Percentiles rank a stretch among this genome's conserved stretches.
These are phyloP conservation scores for Actinomortierella ambigua DNA, from an alignment of 371 early-diverging fungal species.

Conservation along the genomic window DNA sequence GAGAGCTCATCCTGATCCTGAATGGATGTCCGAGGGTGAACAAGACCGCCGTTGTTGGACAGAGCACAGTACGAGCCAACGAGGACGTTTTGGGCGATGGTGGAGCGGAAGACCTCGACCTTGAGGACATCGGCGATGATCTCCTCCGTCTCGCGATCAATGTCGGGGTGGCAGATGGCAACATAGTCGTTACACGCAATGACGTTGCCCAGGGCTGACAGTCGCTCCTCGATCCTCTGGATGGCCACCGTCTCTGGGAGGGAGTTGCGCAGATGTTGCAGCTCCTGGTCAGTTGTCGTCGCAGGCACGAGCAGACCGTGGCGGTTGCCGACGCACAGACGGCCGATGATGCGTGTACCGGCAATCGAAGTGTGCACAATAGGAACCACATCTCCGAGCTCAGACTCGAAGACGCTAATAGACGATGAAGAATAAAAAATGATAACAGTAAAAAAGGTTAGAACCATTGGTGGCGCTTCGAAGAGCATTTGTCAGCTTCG, in stretches of 20 bases:
- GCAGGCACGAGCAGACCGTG: constrained; percentile 97
- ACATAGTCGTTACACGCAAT: constrained; percentile 99
- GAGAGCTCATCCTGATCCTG: constrained; percentile 99
- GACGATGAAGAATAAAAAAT: constrained; percentile 7
- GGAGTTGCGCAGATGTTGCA: constrained; percentile 98
- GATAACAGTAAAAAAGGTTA: constrained; percentile 14
- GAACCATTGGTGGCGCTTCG: too few relatives aligned
- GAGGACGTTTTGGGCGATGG: constrained; percentile 98
- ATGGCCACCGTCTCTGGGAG: constrained; percentile 96
- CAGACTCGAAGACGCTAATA: constrained; percentile 91
- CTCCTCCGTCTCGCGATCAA: constrained; percentile 98
- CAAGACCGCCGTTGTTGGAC: constrained; percentile 98
- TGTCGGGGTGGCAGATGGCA: constrained; percentile 99
- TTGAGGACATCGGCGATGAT: constrained; percentile 97
- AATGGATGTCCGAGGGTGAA: constrained; percentile 96
- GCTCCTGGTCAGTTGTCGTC: constrained; percentile 99
- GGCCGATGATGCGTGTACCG: constrained; percentile 98
- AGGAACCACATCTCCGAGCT: constrained; percentile 97
- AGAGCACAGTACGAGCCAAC: constrained; percentile 98
- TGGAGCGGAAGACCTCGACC: constrained; percentile 99
- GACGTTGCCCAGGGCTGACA: constrained; percentile 99
- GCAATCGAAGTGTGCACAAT: constrained; percentile 99
- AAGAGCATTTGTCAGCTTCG: neutral
- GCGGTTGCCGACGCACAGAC: constrained; percentile 95
- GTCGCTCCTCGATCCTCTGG: constrained; percentile 97